These are phyloP conservation scores for Amanita rimosa DNA, from an alignment of 768 basidiomycete genomes.

Conservation along the genomic window DNA sequence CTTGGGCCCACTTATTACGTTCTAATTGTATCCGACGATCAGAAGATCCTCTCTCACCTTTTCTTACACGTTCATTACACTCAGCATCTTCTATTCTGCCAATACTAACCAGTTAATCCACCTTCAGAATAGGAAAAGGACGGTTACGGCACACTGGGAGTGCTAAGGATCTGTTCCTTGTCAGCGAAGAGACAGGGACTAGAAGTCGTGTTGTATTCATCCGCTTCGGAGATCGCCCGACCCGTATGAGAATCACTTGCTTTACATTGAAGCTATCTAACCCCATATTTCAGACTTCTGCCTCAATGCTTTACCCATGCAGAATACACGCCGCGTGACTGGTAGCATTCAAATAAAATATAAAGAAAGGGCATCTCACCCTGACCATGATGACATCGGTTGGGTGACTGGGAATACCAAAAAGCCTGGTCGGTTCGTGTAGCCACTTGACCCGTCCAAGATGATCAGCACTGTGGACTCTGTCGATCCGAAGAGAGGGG, in stretches of 20 bases:
- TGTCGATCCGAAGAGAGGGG: no score
- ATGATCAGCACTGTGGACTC: no score
- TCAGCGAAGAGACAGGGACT: constrained; percentile 15
- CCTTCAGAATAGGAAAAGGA: no score
- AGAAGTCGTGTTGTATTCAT: constrained; percentile 17
- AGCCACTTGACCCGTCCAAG: no score
- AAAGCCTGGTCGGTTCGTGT: no score
- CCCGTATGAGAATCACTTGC: constrained; percentile 12
- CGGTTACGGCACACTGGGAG: constrained; percentile 14
- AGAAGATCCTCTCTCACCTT: not conserved
- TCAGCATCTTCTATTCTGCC: not conserved
- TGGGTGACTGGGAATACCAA: constrained; percentile 14
- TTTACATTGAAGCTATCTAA: constrained; percentile 1
- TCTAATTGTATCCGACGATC: not conserved
- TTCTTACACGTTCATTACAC: no score
- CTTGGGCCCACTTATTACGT: not conserved
- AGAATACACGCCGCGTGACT: constrained; percentile 24
- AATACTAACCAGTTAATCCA: no score
- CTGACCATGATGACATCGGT: constrained; percentile 21
- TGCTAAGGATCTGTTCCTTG: constrained; percentile 15
- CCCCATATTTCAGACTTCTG: constrained; percentile 12
- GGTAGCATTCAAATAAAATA: constrained; percentile 19
- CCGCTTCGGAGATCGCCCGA: constrained; percentile 13
- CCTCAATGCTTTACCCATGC: constrained; percentile 26
- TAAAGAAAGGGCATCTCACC: constrained; percentile 18